A percentile compares a stretch with the other conserved stretches of the same genome.
phyloP scores from a whole-genome alignment of 1,284 basidiomycete genomes.

The Puccinia horiana region DNA sequence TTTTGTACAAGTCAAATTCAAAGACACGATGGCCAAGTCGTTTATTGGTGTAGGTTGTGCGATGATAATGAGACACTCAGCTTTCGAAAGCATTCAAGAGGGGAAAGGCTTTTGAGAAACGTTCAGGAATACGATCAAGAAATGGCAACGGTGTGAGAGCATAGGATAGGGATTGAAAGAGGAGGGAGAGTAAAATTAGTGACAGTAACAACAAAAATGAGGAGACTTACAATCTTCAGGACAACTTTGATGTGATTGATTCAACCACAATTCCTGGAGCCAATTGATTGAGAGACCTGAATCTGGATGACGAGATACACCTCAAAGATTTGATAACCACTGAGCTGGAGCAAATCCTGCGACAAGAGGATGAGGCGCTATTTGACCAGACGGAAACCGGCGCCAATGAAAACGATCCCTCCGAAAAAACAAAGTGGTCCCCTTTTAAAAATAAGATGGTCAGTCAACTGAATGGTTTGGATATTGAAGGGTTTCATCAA shows the following conservation, averaged over 20 bases:
- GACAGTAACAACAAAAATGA: not conserved
- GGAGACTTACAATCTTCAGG: constrained; percentile 3
- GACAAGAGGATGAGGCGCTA: not conserved
- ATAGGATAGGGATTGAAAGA: too few species aligned
- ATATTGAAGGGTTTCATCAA: not conserved
- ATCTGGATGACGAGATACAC: not conserved
- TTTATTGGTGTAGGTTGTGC: not conserved
- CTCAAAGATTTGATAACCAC: not conserved
- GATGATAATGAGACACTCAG: not conserved
- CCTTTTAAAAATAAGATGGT: constrained; percentile 9
- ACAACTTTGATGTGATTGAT: not conserved
- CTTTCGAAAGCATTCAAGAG: not conserved
- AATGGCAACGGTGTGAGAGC: not conserved
- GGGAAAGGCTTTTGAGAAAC: not conserved
- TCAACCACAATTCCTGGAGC: not conserved
- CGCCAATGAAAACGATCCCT: not conserved
- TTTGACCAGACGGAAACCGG: not conserved
- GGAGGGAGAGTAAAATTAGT: too few species aligned
- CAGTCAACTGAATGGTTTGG: not conserved
- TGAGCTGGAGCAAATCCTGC: not conserved
- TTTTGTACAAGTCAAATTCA: not conserved
- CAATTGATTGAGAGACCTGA: not conserved
- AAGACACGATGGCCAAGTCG: not conserved
- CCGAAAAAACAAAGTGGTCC: not conserved
- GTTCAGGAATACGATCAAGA: not conserved